These are phyloP conservation scores for Whalleya microplaca DNA, from an alignment of 2,329 filamentous ascomycete genomes.

Conservation along the genomic window DNA sequence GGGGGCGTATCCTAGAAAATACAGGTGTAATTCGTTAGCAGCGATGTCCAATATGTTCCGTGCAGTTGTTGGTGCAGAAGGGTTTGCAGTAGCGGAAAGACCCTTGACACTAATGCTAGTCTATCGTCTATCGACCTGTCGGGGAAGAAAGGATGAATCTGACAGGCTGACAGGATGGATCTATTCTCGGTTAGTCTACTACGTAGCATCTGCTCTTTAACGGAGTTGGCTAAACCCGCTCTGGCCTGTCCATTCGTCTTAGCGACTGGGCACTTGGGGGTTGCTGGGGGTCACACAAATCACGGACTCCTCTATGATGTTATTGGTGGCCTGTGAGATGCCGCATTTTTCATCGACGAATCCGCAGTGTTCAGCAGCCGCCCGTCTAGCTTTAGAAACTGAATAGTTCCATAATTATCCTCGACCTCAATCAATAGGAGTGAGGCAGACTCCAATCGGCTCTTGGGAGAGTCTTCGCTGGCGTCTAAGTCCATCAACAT, in stretches of 20 bases:
- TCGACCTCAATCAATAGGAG: constrained; percentile 10
- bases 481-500: constrained; percentile 17
- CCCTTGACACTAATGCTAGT: not conserved
- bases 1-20: too few relatives aligned
- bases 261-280: constrained; percentile 6
- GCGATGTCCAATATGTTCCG: not conserved
- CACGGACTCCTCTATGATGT: constrained; percentile 20
- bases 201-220: constrained; percentile 18
- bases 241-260: not conserved
- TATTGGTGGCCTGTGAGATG: constrained; percentile 31
- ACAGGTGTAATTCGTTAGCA: not conserved
- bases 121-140: not conserved
- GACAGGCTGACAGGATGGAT: not conserved
- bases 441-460: constrained; percentile 24
- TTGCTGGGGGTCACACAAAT: constrained; percentile 16
- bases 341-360: constrained; percentile 31
- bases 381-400: constrained; percentile 22
- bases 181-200: not conserved
- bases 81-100: not conserved
- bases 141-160: not conserved
- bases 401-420: constrained; percentile 32
- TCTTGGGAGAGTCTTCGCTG: constrained; percentile 20
- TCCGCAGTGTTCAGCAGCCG: constrained; percentile 35
- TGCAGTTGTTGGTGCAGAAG: not conserved
- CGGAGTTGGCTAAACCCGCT: constrained; percentile 19